Conservation (phyloP, 2,329 filamentous ascomycete genomes). For the Phaeosphaeriaceae sp. region DNA sequence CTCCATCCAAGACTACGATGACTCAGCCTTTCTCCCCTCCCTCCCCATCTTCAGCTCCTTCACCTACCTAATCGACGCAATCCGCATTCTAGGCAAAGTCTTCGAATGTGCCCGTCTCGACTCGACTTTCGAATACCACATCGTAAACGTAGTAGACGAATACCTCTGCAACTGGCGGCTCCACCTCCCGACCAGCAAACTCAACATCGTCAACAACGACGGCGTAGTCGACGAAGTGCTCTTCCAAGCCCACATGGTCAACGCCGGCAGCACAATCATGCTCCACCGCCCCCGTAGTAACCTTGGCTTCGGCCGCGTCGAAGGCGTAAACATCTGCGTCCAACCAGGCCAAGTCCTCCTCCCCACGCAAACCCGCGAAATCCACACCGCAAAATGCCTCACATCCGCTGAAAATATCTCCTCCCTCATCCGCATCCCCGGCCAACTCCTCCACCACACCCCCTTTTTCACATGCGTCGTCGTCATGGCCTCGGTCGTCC, state of each 20-base stretch:
- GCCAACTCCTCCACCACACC: conserved; percentile 72
- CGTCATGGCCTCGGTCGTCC: conserved; percentile 49
- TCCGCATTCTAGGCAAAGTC: conserved; percentile 78
- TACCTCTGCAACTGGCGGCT: conserved; percentile 77
- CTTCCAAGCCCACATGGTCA: conserved; percentile 88
- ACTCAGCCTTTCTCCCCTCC: conserved; percentile 72
- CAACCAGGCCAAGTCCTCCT: conserved; percentile 60
- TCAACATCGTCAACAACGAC: conserved; percentile 71
- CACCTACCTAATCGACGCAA: conserved; percentile 81
- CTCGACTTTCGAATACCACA: conserved; percentile 49
- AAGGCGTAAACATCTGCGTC: conserved; percentile 66
- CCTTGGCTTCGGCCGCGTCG: conserved; percentile 44
- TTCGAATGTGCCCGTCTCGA: conserved; percentile 59
- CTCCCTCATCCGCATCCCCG: conserved; percentile 74
- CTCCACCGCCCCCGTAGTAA: conserved; percentile 53
- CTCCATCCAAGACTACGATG: conserved; percentile 78
- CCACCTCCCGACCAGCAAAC: conserved; percentile 76
- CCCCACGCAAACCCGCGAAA: conserved; percentile 59
- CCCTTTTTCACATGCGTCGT: conserved; percentile 51
- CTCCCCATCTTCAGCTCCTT: conserved; percentile 80
- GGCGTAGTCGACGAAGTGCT: conserved; percentile 81
- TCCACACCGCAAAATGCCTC: conserved; percentile 81
- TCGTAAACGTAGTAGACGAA: conserved; percentile 63
- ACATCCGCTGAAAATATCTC: conserved; percentile 79
- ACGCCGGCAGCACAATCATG: conserved; percentile 47